Evolutionary conservation across 495 filamentous ascomycete species (phyloP).

Genomic region (Trypethelium eluteriae): DNA sequence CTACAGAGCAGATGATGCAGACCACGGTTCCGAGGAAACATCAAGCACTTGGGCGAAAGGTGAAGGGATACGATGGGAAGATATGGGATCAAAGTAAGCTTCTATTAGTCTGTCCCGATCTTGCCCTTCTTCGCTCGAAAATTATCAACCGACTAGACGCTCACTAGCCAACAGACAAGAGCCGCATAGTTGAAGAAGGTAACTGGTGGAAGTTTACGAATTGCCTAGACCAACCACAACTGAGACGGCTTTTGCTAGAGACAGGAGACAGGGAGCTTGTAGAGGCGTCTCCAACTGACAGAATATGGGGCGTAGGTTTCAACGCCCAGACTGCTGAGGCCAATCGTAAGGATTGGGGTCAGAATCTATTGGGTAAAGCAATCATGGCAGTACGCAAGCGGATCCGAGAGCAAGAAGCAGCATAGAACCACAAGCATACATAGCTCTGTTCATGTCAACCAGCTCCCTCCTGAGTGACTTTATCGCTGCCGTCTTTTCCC

Average conservation of each 20-base stretch:
- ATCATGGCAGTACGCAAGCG: slow-evolving; percentile 44
- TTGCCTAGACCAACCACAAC: slow-evolving; percentile 25
- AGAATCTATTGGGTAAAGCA: slow-evolving; percentile 60
- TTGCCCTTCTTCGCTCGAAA: not conserved
- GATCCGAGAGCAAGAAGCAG: slow-evolving; percentile 30
- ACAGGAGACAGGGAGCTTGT: slow-evolving; percentile 56
- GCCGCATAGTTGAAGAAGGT: slow-evolving; percentile 52
- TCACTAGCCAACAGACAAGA: slow-evolving; percentile 35
- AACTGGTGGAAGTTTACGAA: slow-evolving; percentile 53
- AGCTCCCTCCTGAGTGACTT: not conserved
- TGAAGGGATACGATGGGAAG: slow-evolving; percentile 46
- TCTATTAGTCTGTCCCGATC: not conserved
- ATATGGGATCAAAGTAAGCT: slow-evolving; percentile 44
- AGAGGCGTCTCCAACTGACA: slow-evolving; percentile 51
- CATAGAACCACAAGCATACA: not conserved
- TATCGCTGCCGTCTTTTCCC: not conserved
- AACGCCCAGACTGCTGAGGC: slow-evolving; percentile 40
- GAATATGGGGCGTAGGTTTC: slow-evolving; percentile 63
- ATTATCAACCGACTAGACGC: not conserved
- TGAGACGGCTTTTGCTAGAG: slow-evolving; percentile 43
- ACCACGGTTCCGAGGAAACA: slow-evolving; percentile 35
- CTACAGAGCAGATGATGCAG: slow-evolving; percentile 32
- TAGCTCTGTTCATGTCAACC: not conserved
- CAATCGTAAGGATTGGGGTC: slow-evolving; percentile 50
- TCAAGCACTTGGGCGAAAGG: slow-evolving; percentile 50